Percentiles rank a stretch among this genome's conserved stretches.
Evolutionary conservation across 306 rosid species (phyloP).

Genomic region (Cicer chorassanicum): DNA sequence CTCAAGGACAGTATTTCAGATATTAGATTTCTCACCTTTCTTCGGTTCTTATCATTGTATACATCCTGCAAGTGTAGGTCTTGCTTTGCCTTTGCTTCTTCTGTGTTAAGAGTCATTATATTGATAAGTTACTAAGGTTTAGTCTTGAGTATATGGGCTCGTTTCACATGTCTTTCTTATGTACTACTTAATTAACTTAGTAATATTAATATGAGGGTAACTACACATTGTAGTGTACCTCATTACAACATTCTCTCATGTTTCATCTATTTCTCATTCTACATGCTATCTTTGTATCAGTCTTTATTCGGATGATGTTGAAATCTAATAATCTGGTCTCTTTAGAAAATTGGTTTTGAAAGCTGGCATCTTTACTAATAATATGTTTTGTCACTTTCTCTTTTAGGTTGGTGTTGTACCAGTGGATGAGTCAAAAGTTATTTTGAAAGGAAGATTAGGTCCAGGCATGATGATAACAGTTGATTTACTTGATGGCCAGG

Average conservation of each 20-base stretch:
- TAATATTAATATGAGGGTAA: no score
- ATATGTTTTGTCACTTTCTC: constrained; percentile 33
- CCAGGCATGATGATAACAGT: constrained; percentile 99
- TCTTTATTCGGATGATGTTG: constrained; percentile 7
- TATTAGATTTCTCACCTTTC: constrained; percentile 29
- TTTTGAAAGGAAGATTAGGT: constrained; percentile 95
- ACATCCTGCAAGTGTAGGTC: constrained; percentile 27
- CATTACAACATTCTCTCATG: no score
- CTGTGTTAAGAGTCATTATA: no score
- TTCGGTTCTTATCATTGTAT: constrained; percentile 31
- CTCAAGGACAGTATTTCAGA: constrained; percentile 22
- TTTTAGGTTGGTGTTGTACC: constrained; percentile 93
- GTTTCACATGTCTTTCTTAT: no score
- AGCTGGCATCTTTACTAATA: constrained; percentile 17
- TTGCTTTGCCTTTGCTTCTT: constrained; percentile 32
- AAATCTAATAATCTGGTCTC: constrained; percentile 5
- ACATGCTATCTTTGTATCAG: background rate
- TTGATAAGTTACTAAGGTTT: no score
- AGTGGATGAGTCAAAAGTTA: constrained; percentile 91
- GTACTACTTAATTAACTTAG: no score
- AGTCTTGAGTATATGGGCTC: no score
- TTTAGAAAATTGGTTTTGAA: constrained; percentile 4
- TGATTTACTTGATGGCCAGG: constrained; percentile 93
- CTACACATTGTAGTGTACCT: no score
- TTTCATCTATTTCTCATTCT: no score